A percentile compares a stretch with the other conserved stretches of the same genome.
Conservation (phyloP, 176 grass and related monocot species). For the Carex parvula region DNA sequence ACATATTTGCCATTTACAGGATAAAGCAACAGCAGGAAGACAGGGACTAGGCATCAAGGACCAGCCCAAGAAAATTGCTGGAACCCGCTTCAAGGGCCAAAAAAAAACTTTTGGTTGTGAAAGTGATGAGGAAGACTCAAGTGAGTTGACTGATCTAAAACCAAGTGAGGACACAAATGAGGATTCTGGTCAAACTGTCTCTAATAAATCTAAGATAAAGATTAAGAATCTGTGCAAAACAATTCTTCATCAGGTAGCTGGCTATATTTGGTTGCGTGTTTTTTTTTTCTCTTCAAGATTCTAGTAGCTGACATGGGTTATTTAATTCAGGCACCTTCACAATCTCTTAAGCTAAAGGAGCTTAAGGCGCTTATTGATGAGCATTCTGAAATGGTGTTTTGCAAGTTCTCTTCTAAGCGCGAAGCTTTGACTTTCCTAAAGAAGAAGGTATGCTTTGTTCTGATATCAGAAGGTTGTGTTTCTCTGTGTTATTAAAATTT, state of each 20-base stretch:
- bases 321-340: slow-evolving; percentile 56
- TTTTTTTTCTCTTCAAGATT: background rate
- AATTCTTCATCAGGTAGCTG: slow-evolving; percentile 70
- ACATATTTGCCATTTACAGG: slow-evolving; percentile 38
- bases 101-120: slow-evolving; percentile 66
- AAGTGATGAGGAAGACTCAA: slow-evolving; percentile 49
- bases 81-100: slow-evolving; percentile 69
- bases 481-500: background rate
- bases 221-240: slow-evolving; percentile 91
- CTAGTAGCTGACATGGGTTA: slow-evolving; percentile 13
- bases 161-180: slow-evolving; percentile 30
- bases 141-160: slow-evolving; percentile 48
- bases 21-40: slow-evolving; percentile 94
- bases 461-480: background rate
- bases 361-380: slow-evolving; percentile 72
- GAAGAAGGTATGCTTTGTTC: slow-evolving; percentile 52
- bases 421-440: slow-evolving; percentile 79
- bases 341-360: slow-evolving; percentile 79
- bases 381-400: slow-evolving; percentile 50
- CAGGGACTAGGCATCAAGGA: slow-evolving; percentile 92
- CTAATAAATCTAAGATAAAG: slow-evolving; percentile 44
- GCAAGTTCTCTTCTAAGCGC: slow-evolving; percentile 62
- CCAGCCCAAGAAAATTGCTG: slow-evolving; percentile 74
- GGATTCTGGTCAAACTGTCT: slow-evolving; percentile 24
- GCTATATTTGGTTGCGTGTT: background rate